Percentiles rank a stretch among this genome's conserved stretches.
These are phyloP conservation scores for Oropetium thomaeum DNA, from an alignment of 176 grass and related monocot genomes.

Conservation along the genomic window DNA sequence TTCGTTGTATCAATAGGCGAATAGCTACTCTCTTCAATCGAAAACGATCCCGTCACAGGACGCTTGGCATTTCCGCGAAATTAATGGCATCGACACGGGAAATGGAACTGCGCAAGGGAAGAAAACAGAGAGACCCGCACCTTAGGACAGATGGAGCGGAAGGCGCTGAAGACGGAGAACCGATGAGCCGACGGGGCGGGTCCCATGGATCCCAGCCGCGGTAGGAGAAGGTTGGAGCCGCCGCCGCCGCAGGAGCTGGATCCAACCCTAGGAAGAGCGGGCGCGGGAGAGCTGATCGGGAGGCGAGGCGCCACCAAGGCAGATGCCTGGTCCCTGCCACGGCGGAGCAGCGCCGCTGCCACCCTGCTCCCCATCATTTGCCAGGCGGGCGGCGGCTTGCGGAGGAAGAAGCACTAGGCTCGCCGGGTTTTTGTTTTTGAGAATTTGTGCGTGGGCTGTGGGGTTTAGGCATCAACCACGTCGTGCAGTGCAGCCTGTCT, in stretches of 20 bases:
- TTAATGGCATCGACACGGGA: neutral
- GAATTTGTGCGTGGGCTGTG: neutral
- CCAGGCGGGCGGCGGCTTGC: slow-evolving; percentile 2
- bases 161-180: slow-evolving; percentile 40
- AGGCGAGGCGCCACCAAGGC: slow-evolving; percentile 1
- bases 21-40: neutral
- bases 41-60: neutral
- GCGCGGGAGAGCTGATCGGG: slow-evolving; percentile 3
- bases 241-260: neutral
- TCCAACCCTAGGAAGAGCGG: slow-evolving; percentile 36
- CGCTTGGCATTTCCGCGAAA: neutral
- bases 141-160: slow-evolving; percentile 40
- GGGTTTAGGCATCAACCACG: slow-evolving; percentile 32
- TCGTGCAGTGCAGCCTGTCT: neutral
- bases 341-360: slow-evolving; percentile 62
- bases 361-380: slow-evolving; percentile 44
- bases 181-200: neutral
- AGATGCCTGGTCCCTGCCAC: slow-evolving; percentile 39
- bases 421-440: slow-evolving; percentile 26
- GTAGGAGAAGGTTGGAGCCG: slow-evolving; percentile 7
- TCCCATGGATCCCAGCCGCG: neutral
- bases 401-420: slow-evolving; percentile 12
- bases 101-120: neutral
- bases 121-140: slow-evolving; percentile 9
- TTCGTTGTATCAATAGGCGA: neutral